Conservation (phyloP, 352 stramenopile species). For the Thalassiosira hispida region DNA sequence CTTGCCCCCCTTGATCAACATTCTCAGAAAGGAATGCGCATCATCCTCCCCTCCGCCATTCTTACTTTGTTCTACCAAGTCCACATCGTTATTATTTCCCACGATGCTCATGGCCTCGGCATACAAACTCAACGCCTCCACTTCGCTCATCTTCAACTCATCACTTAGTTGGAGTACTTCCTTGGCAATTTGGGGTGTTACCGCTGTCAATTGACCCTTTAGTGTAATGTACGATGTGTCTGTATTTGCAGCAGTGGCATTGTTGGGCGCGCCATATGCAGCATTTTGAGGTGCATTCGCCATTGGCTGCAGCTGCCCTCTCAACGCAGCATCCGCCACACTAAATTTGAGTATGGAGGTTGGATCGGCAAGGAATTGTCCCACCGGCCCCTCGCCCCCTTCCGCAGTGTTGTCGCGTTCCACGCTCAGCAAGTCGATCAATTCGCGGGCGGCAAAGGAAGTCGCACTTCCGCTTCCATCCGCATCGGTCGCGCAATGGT, state of each 20-base stretch:
- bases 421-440: slow-evolving; percentile 11
- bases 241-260: slow-evolving; percentile 20
- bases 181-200: slow-evolving; percentile 58
- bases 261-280: not conserved
- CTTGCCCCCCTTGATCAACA: slow-evolving; percentile 21
- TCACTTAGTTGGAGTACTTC: slow-evolving; percentile 60
- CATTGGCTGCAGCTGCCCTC: slow-evolving; percentile 2
- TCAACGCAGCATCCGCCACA: not conserved
- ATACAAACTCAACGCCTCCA: slow-evolving; percentile 63
- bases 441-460: slow-evolving; percentile 23
- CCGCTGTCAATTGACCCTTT: slow-evolving; percentile 18
- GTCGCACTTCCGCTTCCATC: not conserved
- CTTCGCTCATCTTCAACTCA: slow-evolving; percentile 65
- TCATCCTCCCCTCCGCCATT: slow-evolving; percentile 8
- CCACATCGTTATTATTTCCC: too few species aligned
- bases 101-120: slow-evolving; percentile 39
- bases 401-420: not conserved
- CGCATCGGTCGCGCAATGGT: not conserved
- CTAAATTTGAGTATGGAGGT: slow-evolving; percentile 15
- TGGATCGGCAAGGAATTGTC: slow-evolving; percentile 27
- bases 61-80: not conserved
- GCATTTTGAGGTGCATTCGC: slow-evolving; percentile 1
- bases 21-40: slow-evolving; percentile 32
- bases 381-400: slow-evolving; percentile 8
- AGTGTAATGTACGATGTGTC: slow-evolving; percentile 22